Percentiles rank a stretch among this genome's conserved stretches.
phyloP scores from a whole-genome alignment of 2,329 filamentous ascomycete species.

The Phialophora tarda region DNA sequence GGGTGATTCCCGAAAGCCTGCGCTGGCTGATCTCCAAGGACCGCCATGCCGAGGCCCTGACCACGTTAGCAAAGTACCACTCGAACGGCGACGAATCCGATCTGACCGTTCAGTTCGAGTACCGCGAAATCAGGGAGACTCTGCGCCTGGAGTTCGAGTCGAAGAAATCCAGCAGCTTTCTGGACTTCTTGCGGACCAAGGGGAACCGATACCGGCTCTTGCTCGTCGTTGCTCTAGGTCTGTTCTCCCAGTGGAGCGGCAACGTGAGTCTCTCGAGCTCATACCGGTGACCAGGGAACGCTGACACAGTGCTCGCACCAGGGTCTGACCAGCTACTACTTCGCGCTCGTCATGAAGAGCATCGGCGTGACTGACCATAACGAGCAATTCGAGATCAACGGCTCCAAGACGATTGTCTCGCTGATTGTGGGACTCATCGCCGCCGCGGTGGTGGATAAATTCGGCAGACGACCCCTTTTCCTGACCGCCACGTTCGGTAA shows the following conservation, averaged over 20 bases:
- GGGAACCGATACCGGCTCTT: slow-evolving; percentile 62
- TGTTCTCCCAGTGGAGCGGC: slow-evolving; percentile 57
- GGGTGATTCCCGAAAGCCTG: slow-evolving; percentile 71
- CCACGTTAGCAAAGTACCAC: slow-evolving; percentile 46
- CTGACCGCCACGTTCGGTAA: slow-evolving; percentile 47
- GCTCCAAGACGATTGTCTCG: slow-evolving; percentile 23
- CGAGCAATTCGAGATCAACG: slow-evolving; percentile 22
- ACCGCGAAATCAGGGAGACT: slow-evolving; percentile 68
- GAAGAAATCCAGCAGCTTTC: slow-evolving; percentile 57
- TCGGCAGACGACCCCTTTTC: slow-evolving; percentile 64
- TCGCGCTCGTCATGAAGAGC: slow-evolving; percentile 50
- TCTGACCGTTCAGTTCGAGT: slow-evolving; percentile 67
- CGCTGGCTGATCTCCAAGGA: slow-evolving; percentile 60
- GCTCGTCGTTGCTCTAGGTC: slow-evolving; percentile 50
- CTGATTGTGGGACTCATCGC: slow-evolving; percentile 63
- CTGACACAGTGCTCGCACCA: neutral
- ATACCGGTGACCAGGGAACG: neutral
- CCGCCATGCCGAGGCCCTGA: slow-evolving; percentile 40
- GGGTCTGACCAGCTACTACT: slow-evolving; percentile 42
- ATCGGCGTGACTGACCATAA: slow-evolving; percentile 59
- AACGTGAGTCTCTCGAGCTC: slow-evolving; percentile 45
- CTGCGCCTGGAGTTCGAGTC: slow-evolving; percentile 59
- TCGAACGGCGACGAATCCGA: slow-evolving; percentile 48
- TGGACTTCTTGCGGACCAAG: slow-evolving; percentile 66
- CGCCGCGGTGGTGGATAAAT: slow-evolving; percentile 61